Evolutionary conservation across 345 rosid genomes (phyloP).

Genomic region (Passiflora organensis): DNA sequence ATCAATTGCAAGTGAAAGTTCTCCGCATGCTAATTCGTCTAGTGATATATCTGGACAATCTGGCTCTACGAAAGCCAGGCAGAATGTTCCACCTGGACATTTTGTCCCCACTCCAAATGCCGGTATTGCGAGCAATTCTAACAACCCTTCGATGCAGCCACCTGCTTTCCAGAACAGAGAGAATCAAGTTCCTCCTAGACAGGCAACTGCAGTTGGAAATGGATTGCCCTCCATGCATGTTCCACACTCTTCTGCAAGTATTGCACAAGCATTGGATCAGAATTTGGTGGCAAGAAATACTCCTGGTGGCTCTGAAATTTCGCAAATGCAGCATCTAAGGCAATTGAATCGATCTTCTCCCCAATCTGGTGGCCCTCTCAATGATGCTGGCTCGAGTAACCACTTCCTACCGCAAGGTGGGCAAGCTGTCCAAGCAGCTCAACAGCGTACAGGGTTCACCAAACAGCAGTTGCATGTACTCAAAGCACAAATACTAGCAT

Average conservation of each 20-base stretch:
- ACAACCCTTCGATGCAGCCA: slow-evolving; percentile 50
- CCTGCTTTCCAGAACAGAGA: slow-evolving; percentile 61
- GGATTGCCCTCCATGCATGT: slow-evolving; percentile 70
- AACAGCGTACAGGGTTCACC: slow-evolving; percentile 66
- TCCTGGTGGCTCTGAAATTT: slow-evolving; percentile 43
- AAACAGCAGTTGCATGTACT: slow-evolving; percentile 95
- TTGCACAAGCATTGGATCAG: slow-evolving; percentile 50
- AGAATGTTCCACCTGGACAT: slow-evolving; percentile 38
- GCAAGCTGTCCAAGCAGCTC: slow-evolving; percentile 44
- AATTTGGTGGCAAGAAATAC: slow-evolving; percentile 45
- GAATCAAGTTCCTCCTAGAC: slow-evolving; percentile 53
- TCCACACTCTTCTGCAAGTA: slow-evolving; percentile 52
- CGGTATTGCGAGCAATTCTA: slow-evolving; percentile 38
- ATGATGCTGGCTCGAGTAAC: slow-evolving; percentile 39
- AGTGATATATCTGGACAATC: slow-evolving; percentile 81
- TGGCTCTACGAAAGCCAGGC: slow-evolving; percentile 62
- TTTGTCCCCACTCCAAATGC: slow-evolving; percentile 53
- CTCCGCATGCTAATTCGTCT: slow-evolving; percentile 70
- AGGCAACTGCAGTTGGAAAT: slow-evolving; percentile 45
- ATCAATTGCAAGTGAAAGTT: slow-evolving; percentile 57
- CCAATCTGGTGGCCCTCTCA: slow-evolving; percentile 45
- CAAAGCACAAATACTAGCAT: slow-evolving; percentile 96
- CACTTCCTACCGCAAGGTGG: slow-evolving; percentile 47
- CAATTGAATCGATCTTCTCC: slow-evolving; percentile 56
- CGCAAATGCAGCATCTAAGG: slow-evolving; percentile 60